Conservation (phyloP, 2,329 filamentous ascomycete genomes). For the Aspergillus pseudotamarii region DNA sequence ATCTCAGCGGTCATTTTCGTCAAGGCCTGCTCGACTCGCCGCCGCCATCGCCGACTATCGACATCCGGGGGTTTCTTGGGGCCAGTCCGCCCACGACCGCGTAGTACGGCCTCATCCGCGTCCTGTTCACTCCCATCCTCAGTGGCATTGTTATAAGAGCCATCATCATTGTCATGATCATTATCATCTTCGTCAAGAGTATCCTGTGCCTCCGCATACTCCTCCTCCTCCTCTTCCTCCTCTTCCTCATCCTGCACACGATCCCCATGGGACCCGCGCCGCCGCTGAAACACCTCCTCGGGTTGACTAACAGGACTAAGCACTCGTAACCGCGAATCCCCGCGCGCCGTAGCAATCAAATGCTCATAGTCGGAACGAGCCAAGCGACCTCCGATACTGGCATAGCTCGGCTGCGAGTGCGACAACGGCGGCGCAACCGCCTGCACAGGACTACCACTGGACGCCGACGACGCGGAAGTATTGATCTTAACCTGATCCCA, state of each 20-base stretch:
- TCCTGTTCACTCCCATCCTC: conserved; percentile 9
- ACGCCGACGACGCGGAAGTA: conserved; percentile 45
- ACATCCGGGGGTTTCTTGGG: conserved; percentile 16
- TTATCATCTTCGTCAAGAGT: conserved; percentile 33
- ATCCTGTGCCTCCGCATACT: conserved; percentile 41
- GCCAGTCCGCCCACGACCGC: background rate
- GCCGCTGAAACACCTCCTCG: conserved; percentile 58
- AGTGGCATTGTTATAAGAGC: conserved; percentile 8
- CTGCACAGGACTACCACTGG: conserved; percentile 28
- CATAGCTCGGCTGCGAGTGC: conserved; percentile 33
- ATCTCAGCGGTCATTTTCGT: conserved; percentile 91
- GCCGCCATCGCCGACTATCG: conserved; percentile 68
- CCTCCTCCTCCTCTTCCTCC: conserved; percentile 44
- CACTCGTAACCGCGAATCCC: conserved; percentile 64
- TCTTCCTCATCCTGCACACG: conserved; percentile 37
- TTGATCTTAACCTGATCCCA: conserved; percentile 98
- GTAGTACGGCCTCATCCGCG: conserved; percentile 2
- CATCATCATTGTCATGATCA: conserved; percentile 10
- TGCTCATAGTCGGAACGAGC: conserved; percentile 45
- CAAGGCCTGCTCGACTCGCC: conserved; percentile 79
- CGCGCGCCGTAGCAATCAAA: conserved; percentile 48
- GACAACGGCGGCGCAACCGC: conserved; percentile 32
- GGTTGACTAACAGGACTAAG: conserved; percentile 85
- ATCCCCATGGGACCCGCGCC: conserved; percentile 46
- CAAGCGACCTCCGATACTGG: conserved; percentile 40